Conservation (phyloP, 2,329 filamentous ascomycete species). For the Fusarium anguioides region DNA sequence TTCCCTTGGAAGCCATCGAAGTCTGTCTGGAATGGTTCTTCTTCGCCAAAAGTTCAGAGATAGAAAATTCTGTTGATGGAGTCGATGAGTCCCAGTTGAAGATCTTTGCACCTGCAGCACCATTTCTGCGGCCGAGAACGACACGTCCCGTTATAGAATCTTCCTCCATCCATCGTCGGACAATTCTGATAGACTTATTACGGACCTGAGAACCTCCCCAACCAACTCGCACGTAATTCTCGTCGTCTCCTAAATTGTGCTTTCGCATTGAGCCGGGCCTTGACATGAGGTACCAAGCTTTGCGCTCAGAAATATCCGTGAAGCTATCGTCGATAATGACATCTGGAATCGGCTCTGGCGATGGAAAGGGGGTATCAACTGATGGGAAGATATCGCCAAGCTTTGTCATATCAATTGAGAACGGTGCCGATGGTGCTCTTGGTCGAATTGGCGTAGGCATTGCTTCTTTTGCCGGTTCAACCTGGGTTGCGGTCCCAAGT, state of each 20-base stretch:
- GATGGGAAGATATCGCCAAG: conserved; percentile 51
- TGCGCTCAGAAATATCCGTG: conserved; percentile 66
- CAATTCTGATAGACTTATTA: conserved; percentile 65
- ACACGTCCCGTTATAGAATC: conserved; percentile 67
- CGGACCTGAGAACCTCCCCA: conserved; percentile 68
- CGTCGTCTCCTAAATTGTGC: conserved; percentile 67
- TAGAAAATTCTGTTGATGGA: conserved; percentile 61
- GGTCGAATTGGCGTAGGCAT: neutral
- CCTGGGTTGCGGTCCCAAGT: neutral
- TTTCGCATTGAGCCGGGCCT: conserved; percentile 68
- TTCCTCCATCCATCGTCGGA: conserved; percentile 74
- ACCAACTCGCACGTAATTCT: conserved; percentile 68
- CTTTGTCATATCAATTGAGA: conserved; percentile 49
- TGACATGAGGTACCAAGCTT: conserved; percentile 73
- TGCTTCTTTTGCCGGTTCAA: neutral
- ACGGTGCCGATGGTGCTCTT: conserved; percentile 33
- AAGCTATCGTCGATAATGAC: conserved; percentile 64
- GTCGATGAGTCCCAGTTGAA: conserved; percentile 72
- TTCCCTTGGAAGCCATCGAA: conserved; percentile 41
- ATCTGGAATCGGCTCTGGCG: conserved; percentile 56
- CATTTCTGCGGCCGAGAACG: conserved; percentile 52
- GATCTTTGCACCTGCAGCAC: conserved; percentile 58
- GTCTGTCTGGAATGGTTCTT: conserved; percentile 43
- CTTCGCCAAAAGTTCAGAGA: conserved; percentile 53
- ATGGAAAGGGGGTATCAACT: conserved; percentile 37